A percentile compares a stretch with the other conserved stretches of the same genome.
Evolutionary conservation across 345 rosid species (phyloP).

Genomic region (Populus alba): DNA sequence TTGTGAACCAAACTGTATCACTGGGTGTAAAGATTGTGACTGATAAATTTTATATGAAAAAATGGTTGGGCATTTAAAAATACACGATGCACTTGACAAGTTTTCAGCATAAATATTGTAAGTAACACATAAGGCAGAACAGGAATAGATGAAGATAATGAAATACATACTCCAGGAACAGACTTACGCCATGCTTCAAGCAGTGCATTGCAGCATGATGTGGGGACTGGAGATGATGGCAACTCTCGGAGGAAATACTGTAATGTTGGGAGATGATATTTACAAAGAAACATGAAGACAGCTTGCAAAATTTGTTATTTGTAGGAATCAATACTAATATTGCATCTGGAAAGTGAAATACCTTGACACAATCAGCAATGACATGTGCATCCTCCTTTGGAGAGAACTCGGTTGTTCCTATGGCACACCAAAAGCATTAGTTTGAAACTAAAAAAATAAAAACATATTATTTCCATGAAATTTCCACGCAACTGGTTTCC

Average conservation of each 20-base stretch:
- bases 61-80: neutral
- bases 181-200: slow-evolving; percentile 93
- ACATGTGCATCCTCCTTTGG: slow-evolving; percentile 82
- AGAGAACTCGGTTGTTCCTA: slow-evolving; percentile 78
- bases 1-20: neutral
- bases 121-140: neutral
- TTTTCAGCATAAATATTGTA: neutral
- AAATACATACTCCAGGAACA: slow-evolving; percentile 15
- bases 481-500: slow-evolving; percentile 13
- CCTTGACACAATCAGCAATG: slow-evolving; percentile 95
- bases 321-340: neutral
- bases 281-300: slow-evolving; percentile 17
- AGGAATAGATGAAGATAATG: slow-evolving; percentile 17
- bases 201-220: slow-evolving; percentile 95
- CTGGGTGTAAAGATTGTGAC: neutral
- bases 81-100: neutral
- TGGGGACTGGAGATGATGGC: slow-evolving; percentile 99
- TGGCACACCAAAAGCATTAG: slow-evolving; percentile 23
- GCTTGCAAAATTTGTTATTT: neutral
- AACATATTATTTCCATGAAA: neutral
- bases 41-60: neutral
- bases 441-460: neutral
- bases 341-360: slow-evolving; percentile 17
- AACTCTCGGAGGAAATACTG: slow-evolving; percentile 93
- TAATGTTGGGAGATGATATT: slow-evolving; percentile 13